Evolutionary conservation across 306 rosid genomes (phyloP).

Genomic region (Sesbania bispinosa): DNA sequence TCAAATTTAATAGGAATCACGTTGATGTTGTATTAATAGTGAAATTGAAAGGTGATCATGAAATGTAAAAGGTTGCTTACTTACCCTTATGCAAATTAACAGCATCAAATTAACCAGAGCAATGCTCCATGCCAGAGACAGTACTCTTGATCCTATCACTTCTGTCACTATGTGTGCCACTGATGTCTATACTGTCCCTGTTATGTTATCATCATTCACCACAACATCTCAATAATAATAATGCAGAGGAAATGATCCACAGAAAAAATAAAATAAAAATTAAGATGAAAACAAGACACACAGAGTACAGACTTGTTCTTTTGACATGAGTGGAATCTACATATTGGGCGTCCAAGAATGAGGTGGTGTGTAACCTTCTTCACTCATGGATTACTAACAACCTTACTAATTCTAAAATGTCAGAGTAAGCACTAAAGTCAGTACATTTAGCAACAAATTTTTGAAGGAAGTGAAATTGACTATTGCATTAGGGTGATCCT

Average conservation of each 20-base stretch:
- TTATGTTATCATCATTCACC: background rate
- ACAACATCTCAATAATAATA: background rate
- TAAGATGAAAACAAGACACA: background rate
- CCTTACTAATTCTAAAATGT: too few species aligned
- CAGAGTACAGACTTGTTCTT: too few species aligned
- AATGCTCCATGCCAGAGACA: slow-evolving; percentile 54
- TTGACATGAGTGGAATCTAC: background rate
- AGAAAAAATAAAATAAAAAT: too few species aligned
- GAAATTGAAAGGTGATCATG: too few species aligned
- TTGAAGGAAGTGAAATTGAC: too few species aligned
- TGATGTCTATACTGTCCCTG: slow-evolving; percentile 61
- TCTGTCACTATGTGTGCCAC: slow-evolving; percentile 59
- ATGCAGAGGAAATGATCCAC: background rate
- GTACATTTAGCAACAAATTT: too few species aligned
- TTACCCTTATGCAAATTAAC: slow-evolving; percentile 43
- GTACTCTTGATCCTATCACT: slow-evolving; percentile 58
- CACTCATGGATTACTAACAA: slow-evolving; percentile 22
- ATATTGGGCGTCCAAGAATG: slow-evolving; percentile 6
- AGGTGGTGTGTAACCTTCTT: background rate
- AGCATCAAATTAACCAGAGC: slow-evolving; percentile 53
- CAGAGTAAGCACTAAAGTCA: too few species aligned
- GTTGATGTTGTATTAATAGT: too few species aligned
- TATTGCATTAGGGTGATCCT: too few species aligned
- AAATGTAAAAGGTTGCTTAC: too few species aligned
- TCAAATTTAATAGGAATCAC: background rate